Base-by-base conservation (phyloP, 1,284 basidiomycete species). In the Ganoderma sp. region DNA sequence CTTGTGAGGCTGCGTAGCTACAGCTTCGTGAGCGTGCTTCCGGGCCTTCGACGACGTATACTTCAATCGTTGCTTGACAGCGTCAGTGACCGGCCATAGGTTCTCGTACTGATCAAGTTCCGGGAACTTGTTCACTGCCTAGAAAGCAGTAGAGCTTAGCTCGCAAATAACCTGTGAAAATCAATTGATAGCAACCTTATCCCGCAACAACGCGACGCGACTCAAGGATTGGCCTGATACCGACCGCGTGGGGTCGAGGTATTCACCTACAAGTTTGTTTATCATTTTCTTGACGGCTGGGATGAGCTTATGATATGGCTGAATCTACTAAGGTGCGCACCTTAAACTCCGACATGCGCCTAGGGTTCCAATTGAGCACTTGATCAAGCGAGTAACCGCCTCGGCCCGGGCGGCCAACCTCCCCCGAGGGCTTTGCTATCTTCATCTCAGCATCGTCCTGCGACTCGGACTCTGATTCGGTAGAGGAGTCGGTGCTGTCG, bases 91-190 rank as follows among this genome's bases (percentile, higher is more conserved):
- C 2, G 45, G 45, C 45, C 45, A 48, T 22, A 48, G 19, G 45
- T 48, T 48, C 19, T 48, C 45, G n/a, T 48, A 48, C 45, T 48
- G 45, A 22, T 48, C 45, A 50, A 54, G 50, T 54, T 32, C 25
- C 1, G 50, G 50, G 50, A 54, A 52, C 48, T 52, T 52, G 22
- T 52, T 52, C 22, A 52, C 1, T 1, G 48, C 48, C 48, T 52
- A 50, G 7, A 50, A 25, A 22, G 1, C 7, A 9, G 25, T 8
- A 25, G 48, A 25, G 2, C 1, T 52, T 12, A 52, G 14, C 22
- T 25, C 9, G 48, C 2, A 25, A 25, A 28, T 22, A 9, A 52
- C n/a, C 14, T 9, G 48, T 25, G 25, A 28, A 2, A 28, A 22
- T 12, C 8, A 22, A 52, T 22, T 22, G 10, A 14, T 25, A 25